Conservation (phyloP, 2,329 filamentous ascomycete species). For the Aspergillus sp. region DNA sequence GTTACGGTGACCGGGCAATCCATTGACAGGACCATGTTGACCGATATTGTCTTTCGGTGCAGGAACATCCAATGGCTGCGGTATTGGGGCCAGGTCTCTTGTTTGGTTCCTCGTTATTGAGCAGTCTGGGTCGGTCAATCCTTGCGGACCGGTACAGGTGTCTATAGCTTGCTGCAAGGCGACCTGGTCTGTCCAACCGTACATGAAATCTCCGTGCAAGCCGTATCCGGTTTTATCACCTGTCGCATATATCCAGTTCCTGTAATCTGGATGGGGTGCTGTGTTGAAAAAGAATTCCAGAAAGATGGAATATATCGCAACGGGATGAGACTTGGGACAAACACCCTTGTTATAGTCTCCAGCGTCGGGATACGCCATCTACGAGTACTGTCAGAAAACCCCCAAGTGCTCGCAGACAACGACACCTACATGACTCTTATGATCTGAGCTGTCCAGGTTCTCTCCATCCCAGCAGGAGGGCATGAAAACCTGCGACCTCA, state of each 20-base stretch:
- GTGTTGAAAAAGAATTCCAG: conserved; percentile 62
- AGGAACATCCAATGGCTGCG: conserved; percentile 12
- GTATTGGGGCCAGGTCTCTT: conserved; percentile 11
- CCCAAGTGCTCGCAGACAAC: neutral
- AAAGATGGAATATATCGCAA: conserved; percentile 61
- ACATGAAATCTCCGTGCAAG: conserved; percentile 58
- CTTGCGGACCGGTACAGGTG: conserved; percentile 23
- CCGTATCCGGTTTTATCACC: conserved; percentile 55
- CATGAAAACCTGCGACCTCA: conserved; percentile 41
- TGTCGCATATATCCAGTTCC: conserved; percentile 50
- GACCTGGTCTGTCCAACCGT: conserved; percentile 48
- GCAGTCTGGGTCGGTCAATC: conserved; percentile 17
- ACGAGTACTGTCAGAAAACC: neutral
- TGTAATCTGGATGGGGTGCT: conserved; percentile 50
- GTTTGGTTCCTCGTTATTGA: conserved; percentile 22
- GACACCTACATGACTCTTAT: conserved; percentile 35
- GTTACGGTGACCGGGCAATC: conserved; percentile 20
- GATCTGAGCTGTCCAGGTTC: conserved; percentile 35
- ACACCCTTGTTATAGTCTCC: conserved; percentile 37
- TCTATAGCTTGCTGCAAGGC: conserved; percentile 44
- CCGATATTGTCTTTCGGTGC: conserved; percentile 21
- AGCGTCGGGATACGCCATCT: conserved; percentile 38
- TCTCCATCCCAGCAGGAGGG: conserved; percentile 43
- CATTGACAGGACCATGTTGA: conserved; percentile 14
- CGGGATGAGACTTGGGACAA: conserved; percentile 50